phyloP scores from a whole-genome alignment of 495 filamentous ascomycete genomes.

The Entonaema liquescens region DNA sequence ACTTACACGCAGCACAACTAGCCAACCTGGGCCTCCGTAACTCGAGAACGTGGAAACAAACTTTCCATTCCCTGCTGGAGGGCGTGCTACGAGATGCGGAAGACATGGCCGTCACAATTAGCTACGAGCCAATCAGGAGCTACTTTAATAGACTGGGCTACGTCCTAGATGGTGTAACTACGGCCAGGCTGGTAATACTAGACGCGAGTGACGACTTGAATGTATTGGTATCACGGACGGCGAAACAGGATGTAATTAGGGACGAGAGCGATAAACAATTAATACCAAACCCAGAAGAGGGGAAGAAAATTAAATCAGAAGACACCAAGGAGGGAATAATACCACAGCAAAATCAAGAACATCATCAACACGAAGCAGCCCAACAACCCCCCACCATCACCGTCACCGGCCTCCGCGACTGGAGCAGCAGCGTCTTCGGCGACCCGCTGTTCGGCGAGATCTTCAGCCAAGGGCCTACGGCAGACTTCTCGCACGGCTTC shows the following conservation, averaged over 20 bases:
- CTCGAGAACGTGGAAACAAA: slow-evolving; percentile 50
- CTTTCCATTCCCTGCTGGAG: slow-evolving; percentile 58
- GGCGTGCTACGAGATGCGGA: slow-evolving; percentile 54
- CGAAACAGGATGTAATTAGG: slow-evolving; percentile 7
- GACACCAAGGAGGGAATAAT: background rate
- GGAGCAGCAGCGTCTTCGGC: slow-evolving; percentile 66
- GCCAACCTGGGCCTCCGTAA: slow-evolving; percentile 26
- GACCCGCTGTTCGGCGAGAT: slow-evolving; percentile 64
- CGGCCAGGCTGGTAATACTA: slow-evolving; percentile 50
- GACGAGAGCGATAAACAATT: slow-evolving; percentile 5
- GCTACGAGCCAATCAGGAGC: slow-evolving; percentile 51
- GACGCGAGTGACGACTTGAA: slow-evolving; percentile 49
- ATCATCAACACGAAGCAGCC: background rate
- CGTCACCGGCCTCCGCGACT: slow-evolving; percentile 54
- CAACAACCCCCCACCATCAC: too few relatives aligned
- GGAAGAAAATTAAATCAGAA: background rate
- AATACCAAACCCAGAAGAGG: slow-evolving; percentile 3
- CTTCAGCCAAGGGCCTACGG: slow-evolving; percentile 55
- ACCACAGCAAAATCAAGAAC: background rate
- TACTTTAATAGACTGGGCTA: slow-evolving; percentile 51
- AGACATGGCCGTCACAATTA: slow-evolving; percentile 56
- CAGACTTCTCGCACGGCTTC: slow-evolving; percentile 55
- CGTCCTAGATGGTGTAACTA: slow-evolving; percentile 50
- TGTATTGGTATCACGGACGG: slow-evolving; percentile 42
- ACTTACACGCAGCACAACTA: slow-evolving; percentile 11